Evolutionary conservation across 148 eudicot genomes (phyloP).

Genomic region (Polygonum maritimum): DNA sequence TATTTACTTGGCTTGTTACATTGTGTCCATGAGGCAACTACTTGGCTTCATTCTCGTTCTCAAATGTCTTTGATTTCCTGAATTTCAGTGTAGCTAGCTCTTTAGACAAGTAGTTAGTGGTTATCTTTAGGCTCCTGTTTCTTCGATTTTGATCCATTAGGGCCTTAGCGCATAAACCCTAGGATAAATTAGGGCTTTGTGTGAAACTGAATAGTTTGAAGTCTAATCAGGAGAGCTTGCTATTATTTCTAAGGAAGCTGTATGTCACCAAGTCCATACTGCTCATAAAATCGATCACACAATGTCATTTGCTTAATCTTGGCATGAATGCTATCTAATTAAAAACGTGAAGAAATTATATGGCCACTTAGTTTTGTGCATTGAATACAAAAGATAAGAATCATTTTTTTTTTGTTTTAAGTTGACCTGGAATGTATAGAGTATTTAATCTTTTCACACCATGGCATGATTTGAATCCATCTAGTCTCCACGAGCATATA

Average conservation of each 20-base stretch:
- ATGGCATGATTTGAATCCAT: not conserved
- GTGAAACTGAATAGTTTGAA: no score
- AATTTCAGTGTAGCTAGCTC: not conserved
- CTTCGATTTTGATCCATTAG: no score
- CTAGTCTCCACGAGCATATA: not conserved
- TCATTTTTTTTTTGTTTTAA: not conserved
- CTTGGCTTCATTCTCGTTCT: not conserved
- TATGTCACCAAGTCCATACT: constrained; percentile 20
- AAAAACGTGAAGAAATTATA: not conserved
- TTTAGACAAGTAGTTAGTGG: not conserved
- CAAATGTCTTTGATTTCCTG: not conserved
- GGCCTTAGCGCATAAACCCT: no score
- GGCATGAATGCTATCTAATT: not conserved
- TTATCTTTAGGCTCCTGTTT: no score
- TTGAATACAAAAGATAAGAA: not conserved
- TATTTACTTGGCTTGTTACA: not conserved
- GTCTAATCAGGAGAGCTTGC: constrained; percentile 80
- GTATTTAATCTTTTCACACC: not conserved
- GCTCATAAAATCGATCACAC: not conserved
- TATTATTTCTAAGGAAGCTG: constrained; percentile 86
- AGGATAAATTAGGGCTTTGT: no score
- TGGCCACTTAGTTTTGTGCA: not conserved
- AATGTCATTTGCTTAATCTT: not conserved
- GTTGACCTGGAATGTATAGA: not conserved
- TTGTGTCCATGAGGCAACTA: not conserved